Conservation (phyloP, 2,329 filamentous ascomycete species). For the Aspergillus ruber region DNA sequence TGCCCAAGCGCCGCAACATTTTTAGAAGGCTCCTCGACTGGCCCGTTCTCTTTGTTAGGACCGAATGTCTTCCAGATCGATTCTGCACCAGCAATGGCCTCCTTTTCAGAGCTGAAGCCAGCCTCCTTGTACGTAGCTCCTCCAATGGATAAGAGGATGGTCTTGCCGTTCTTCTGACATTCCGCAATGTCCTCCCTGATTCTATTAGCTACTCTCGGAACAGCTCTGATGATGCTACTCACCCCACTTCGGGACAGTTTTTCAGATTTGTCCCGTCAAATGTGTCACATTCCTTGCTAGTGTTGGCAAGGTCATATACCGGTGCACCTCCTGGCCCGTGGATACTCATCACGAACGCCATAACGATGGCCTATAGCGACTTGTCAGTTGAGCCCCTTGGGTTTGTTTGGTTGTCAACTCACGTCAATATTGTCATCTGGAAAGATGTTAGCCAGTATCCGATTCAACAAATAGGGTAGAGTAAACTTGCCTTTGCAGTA, state of each 20-base stretch:
- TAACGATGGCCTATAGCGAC: conserved; percentile 49
- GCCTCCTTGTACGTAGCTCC: conserved; percentile 65
- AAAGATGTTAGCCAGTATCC: conserved; percentile 7
- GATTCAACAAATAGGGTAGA: not conserved
- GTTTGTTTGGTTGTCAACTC: not conserved
- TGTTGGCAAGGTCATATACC: conserved; percentile 59
- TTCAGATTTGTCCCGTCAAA: conserved; percentile 55
- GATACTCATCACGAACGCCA: conserved; percentile 58
- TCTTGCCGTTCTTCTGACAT: conserved; percentile 63
- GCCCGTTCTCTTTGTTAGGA: conserved; percentile 28
- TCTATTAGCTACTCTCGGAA: conserved; percentile 11
- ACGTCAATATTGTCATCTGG: conserved; percentile 23
- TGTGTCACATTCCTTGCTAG: conserved; percentile 54
- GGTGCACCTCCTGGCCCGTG: conserved; percentile 45
- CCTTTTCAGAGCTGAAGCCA: conserved; percentile 52
- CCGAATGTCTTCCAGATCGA: conserved; percentile 67
- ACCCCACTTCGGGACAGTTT: conserved; percentile 61
- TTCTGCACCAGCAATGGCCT: conserved; percentile 53
- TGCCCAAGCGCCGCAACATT: no score
- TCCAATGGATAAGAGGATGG: conserved; percentile 65
- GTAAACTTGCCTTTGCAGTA: conserved; percentile 53
- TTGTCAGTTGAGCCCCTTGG: conserved; percentile 7
- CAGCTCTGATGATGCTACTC: conserved; percentile 19
- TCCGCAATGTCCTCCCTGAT: conserved; percentile 42
- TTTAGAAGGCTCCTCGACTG: not conserved